Conservation (phyloP, 768 basidiomycete species). For the Porpolomopsis calyptriformis region DNA sequence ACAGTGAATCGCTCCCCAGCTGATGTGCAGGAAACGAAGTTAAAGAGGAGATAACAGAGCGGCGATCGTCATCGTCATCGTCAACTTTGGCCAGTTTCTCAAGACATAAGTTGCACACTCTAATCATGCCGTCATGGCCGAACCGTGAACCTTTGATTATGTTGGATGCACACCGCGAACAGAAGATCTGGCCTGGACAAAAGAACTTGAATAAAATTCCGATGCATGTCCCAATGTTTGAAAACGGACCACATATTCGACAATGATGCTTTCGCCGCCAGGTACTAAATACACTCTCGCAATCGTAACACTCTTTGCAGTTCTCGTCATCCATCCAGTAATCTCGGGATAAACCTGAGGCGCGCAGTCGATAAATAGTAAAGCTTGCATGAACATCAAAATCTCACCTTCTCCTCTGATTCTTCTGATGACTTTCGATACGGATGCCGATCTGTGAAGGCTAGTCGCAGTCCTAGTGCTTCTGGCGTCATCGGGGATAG, state of each 20-base stretch:
- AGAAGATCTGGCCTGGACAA: constrained; percentile 83
- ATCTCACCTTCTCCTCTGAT: constrained; percentile 77
- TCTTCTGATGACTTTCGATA: constrained; percentile 83
- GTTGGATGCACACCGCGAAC: constrained; percentile 92
- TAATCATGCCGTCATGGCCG: constrained; percentile 89
- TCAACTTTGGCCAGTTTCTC: constrained; percentile 82
- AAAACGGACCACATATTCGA: constrained; percentile 72
- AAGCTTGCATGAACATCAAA: constrained; percentile 4
- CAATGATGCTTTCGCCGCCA: constrained; percentile 97
- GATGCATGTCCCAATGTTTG: constrained; percentile 2
- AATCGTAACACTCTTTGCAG: constrained; percentile 93
- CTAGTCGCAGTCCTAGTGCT: constrained; percentile 71
- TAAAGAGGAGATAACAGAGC: constrained; percentile 65
- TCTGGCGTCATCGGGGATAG: constrained; percentile 82
- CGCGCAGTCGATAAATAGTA: constrained; percentile 2
- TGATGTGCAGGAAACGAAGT: constrained; percentile 74
- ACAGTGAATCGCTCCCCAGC: constrained; percentile 37
- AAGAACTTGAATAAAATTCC: background rate
- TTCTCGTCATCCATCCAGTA: constrained; percentile 99
- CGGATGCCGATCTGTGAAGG: constrained; percentile 66
- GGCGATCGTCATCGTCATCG: constrained; percentile 79
- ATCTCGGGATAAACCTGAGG: constrained; percentile 72
- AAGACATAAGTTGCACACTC: constrained; percentile 93
- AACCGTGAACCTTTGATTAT: constrained; percentile 91
- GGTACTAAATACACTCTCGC: constrained; percentile 86